Percentiles rank a stretch among this genome's conserved stretches.
Evolutionary conservation across 139 green algal genomes (phyloP).

Genomic region (Chlamydomonas asymmetrica): DNA sequence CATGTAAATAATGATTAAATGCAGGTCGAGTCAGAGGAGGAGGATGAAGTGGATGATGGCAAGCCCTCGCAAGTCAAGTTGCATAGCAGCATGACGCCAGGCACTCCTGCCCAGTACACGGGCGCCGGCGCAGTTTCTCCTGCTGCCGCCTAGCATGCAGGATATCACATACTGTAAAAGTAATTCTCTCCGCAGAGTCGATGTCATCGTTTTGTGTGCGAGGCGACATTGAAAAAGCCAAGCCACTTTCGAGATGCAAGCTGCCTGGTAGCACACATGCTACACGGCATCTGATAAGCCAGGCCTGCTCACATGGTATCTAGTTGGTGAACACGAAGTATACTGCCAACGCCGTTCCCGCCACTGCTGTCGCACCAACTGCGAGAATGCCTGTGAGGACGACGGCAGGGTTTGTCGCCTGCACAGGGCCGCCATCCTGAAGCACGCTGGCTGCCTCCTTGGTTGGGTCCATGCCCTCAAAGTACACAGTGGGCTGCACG

Average conservation of each 20-base stretch:
- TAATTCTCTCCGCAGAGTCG: too few relatives aligned
- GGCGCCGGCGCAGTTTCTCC: background rate
- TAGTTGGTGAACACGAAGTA: too few relatives aligned
- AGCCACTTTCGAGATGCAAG: too few relatives aligned
- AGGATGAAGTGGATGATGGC: constrained; percentile 24
- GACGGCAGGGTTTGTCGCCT: constrained; percentile 45
- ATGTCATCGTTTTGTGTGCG: too few relatives aligned
- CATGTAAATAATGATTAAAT: too few relatives aligned
- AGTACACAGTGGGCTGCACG: constrained; percentile 68
- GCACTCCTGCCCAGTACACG: too few relatives aligned
- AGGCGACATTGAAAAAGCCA: too few relatives aligned
- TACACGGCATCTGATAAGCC: too few relatives aligned
- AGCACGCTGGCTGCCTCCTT: constrained; percentile 29
- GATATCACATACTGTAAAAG: too few relatives aligned
- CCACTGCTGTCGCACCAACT: constrained; percentile 54
- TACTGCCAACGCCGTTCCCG: constrained; percentile 62
- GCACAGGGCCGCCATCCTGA: background rate
- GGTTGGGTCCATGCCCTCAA: constrained; percentile 71
- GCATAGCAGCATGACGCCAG: background rate
- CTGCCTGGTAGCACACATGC: too few relatives aligned
- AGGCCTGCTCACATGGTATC: too few relatives aligned
- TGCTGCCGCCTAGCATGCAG: background rate
- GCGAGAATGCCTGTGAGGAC: constrained; percentile 47
- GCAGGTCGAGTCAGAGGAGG: constrained; percentile 19
- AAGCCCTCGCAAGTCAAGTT: constrained; percentile 25